Evolutionary conservation across 2,329 filamentous ascomycete species (phyloP), one percentile per base, ranked within the genome.

Genomic region (Penicillium sp.): DNA sequence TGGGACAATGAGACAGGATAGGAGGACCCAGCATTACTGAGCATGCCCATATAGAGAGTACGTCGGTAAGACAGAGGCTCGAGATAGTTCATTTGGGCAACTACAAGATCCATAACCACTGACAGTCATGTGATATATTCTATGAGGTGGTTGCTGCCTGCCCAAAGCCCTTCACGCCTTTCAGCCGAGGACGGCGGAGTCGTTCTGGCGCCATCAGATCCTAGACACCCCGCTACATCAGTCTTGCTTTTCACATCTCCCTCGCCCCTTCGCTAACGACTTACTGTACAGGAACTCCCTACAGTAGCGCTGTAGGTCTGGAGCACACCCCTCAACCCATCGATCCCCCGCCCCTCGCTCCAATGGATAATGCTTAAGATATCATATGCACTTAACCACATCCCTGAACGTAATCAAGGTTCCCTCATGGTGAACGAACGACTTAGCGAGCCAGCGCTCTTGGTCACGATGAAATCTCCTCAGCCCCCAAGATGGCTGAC

Each of bases 321-420:
- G 4, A 33, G 30, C 30, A 33, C 30, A 33, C 30, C 30, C 19
- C 19, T 22, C 10, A 33, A 33, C 30, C 19, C 19, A 33, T 8
- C 30, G 2, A 35, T 51, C 22, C 25, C n/a, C 16, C 16, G 7
- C 48, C 38, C 55, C 48, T 52, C 40, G 38, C 48, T 19, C n/a
- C 35, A 10, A 11, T 26, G 11, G 40, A 55, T 5, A 6, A 26
- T 54, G 66, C 58, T 48, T 69, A 64, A 71, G 70, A 75, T 72
- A 69, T 75, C 71, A 74, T 75, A 73, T 74, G 72, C 71, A 72
- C 56, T 60, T 61, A 61, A 52, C 26, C 26, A 48, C 7, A 10
- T 53, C 58, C 43, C 14, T 62, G 43, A n/a, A 52, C 26, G 19
- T 28, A 13, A 14, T 22, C 37, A 42, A 11, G 49, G 11, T 45